phyloP scores from a whole-genome alignment of 73 alveolate genomes.

The Symbiodinium pilosum region DNA sequence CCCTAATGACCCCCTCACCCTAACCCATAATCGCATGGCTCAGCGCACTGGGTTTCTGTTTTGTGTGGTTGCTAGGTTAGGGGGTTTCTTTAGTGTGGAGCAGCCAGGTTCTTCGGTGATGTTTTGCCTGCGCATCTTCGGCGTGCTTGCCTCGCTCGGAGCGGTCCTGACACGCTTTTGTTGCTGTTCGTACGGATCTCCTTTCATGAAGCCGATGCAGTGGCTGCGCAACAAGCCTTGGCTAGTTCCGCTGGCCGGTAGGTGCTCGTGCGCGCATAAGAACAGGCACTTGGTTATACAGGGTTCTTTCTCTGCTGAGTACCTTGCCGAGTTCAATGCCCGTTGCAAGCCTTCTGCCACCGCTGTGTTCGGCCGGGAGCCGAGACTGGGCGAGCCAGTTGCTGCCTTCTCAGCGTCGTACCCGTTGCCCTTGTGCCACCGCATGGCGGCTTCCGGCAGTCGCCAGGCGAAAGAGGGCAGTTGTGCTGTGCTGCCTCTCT shows the following conservation, averaged over 20 bases:
- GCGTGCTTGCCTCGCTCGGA: background rate
- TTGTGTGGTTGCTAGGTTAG: background rate
- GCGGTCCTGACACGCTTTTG: background rate
- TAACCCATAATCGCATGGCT: background rate
- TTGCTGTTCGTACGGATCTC: background rate
- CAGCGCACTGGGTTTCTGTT: background rate
- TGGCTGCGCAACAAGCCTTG: constrained; percentile 39
- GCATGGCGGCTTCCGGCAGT: background rate
- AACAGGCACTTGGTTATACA: background rate
- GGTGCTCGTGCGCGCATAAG: background rate
- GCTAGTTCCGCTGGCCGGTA: background rate
- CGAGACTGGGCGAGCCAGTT: background rate
- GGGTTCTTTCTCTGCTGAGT: background rate
- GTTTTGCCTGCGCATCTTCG: background rate
- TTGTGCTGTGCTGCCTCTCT: background rate
- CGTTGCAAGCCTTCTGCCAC: background rate
- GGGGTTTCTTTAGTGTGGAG: background rate
- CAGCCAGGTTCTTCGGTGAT: background rate
- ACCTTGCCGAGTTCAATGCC: background rate
- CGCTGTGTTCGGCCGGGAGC: background rate
- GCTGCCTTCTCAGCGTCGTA: background rate
- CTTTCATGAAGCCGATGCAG: background rate
- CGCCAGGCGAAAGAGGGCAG: background rate
- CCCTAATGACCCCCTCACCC: background rate
- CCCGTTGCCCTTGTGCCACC: background rate